Evolutionary conservation across 2,329 filamentous ascomycete genomes (phyloP).

Genomic region (Biscogniauxia mediterranea): DNA sequence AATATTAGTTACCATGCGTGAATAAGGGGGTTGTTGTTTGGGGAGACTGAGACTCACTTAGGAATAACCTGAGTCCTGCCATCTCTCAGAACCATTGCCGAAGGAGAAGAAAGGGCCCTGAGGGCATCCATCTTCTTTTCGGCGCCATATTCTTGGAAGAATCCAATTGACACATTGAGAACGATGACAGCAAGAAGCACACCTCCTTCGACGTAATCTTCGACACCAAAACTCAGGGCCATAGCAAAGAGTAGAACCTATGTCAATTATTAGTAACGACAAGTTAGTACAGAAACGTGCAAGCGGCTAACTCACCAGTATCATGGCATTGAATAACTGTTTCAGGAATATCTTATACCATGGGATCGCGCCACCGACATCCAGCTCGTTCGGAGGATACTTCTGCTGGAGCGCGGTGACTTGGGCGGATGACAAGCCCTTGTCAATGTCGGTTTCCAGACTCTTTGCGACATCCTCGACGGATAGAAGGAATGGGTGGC

Average conservation of each 20-base stretch:
- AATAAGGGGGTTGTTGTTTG: constrained; percentile 9
- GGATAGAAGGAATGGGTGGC: constrained; percentile 60
- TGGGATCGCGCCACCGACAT: constrained; percentile 64
- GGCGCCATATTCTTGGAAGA: constrained; percentile 62
- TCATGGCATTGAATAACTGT: constrained; percentile 77
- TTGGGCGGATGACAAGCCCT: constrained; percentile 61
- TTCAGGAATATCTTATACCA: constrained; percentile 71
- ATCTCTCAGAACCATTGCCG: constrained; percentile 59
- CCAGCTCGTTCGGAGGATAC: constrained; percentile 68
- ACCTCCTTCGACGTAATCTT: constrained; percentile 65
- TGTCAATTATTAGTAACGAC: constrained; percentile 45
- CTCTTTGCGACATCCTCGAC: constrained; percentile 61
- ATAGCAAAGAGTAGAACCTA: constrained; percentile 78
- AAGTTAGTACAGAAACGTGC: not conserved
- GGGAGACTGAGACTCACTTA: constrained; percentile 48
- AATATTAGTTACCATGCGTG: constrained; percentile 14
- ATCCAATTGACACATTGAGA: constrained; percentile 68
- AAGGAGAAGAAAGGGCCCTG: constrained; percentile 60
- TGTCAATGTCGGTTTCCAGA: constrained; percentile 63
- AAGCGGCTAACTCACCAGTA: constrained; percentile 50
- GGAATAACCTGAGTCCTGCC: constrained; percentile 56
- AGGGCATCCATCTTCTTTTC: constrained; percentile 67
- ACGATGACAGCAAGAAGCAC: constrained; percentile 66
- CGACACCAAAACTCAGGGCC: constrained; percentile 66
- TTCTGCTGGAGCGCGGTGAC: constrained; percentile 57